phyloP scores from a whole-genome alignment of 179 eudicot species.

The Corrigiola litoralis region DNA sequence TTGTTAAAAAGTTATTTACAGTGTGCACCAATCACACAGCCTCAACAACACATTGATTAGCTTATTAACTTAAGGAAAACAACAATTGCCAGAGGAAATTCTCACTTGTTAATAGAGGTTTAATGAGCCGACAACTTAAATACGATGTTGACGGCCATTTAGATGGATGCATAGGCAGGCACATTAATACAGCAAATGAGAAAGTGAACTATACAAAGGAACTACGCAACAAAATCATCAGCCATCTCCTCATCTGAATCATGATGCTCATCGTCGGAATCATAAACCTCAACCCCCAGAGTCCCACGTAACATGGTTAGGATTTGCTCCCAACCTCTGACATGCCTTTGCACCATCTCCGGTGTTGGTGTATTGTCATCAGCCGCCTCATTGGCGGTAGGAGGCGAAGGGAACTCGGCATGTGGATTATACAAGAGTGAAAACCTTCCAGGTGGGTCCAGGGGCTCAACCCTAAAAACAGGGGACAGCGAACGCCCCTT shows the following conservation, averaged over 20 bases:
- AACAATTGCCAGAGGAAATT: not conserved
- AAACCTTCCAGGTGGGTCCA: constrained; percentile 50
- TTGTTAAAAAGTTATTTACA: constrained; percentile 9
- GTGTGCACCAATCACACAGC: not conserved
- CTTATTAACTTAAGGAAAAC: not conserved
- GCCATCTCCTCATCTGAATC: constrained; percentile 35
- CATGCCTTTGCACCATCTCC: constrained; percentile 30
- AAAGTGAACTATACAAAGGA: not conserved
- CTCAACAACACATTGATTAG: not conserved
- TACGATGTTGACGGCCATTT: not conserved
- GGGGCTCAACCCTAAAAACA: constrained; percentile 40
- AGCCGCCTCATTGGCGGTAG: constrained; percentile 1
- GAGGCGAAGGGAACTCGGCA: constrained; percentile 20
- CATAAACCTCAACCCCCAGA: constrained; percentile 34
- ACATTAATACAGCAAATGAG: not conserved
- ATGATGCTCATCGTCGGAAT: constrained; percentile 34
- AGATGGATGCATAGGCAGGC: not conserved
- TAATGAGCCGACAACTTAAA: not conserved
- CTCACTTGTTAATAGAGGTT: constrained; percentile 2
- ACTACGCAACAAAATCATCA: constrained; percentile 21
- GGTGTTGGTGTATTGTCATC: constrained; percentile 12
- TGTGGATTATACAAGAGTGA: constrained; percentile 40
- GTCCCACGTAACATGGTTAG: constrained; percentile 43
- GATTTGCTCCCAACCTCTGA: constrained; percentile 42
- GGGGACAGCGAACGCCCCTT: constrained; percentile 58